Evolutionary conservation across 2,329 filamentous ascomycete species (phyloP), one percentile per base, ranked within the genome.

Genomic region (Emydomyces testavorans): DNA sequence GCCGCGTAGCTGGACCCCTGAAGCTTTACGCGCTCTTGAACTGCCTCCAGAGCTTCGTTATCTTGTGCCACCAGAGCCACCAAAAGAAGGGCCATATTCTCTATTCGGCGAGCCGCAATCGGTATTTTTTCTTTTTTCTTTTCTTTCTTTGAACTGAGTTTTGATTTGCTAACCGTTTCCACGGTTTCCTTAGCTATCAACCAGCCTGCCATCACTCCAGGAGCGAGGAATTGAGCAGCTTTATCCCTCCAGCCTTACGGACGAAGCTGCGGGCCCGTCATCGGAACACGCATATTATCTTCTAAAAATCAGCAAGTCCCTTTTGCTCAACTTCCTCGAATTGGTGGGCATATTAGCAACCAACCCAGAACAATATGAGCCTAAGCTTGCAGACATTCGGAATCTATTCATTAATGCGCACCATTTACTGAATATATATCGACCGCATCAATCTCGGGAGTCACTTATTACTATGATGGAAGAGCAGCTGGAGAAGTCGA

Each of bases 341-440:
- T 76, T 96, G 4, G 71, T 83, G 0, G 86, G 87, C 20, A 71
- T 84, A 11, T 71, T 93, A 49, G 75, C 77, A 7, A 66, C 77
- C n/a, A 75, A 82, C 38, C 83, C 86, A 0, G 72, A 75, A 36
- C 70, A 82, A 62, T 83, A 80, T 44, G 71, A 76, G 21, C 74
- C 79, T 35, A 94, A 94, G 62, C 74, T 90, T 38, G 72, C 79
- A 37, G 83, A 96, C 63, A 67, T 98, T 26, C 76, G 83, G 58
- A 88, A 82, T 13, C 70, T 96, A 23, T 82, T 94, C 53, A 81
- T 90, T 64, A 96, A 96, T 64, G 83, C 93, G 60, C 88, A 95
- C 66, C 86, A 93, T 60, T 75, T 94, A 46, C 79, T 96, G 55
- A 98, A 98, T 64, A 82, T 94, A 64, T 96, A 94, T 67, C 77